Evolutionary conservation across 2,329 filamentous ascomycete species (phyloP).

Genomic region (Ambrosiella xylebori): DNA sequence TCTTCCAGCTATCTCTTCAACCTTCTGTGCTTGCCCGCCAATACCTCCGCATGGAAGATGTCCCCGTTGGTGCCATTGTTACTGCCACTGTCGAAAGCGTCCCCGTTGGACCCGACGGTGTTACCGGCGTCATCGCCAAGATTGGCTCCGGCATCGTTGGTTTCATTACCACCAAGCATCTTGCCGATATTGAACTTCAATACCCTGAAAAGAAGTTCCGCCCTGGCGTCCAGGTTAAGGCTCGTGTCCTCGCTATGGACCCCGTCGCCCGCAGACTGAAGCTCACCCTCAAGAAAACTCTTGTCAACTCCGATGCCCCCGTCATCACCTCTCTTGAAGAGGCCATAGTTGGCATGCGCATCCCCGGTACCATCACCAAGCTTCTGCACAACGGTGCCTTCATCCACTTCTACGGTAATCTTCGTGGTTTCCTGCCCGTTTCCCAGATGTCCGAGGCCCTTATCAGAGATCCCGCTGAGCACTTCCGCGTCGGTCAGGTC

Average conservation of each 20-base stretch:
- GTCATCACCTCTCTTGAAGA: constrained; percentile 64
- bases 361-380: constrained; percentile 74
- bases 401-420: constrained; percentile 75
- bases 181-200: constrained; percentile 73
- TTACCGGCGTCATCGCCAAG: constrained; percentile 66
- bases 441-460: constrained; percentile 97
- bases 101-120: constrained; percentile 57
- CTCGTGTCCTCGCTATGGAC: constrained; percentile 68
- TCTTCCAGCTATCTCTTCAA: constrained; percentile 75
- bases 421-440: constrained; percentile 77
- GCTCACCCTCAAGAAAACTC: constrained; percentile 82
- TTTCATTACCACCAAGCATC: constrained; percentile 73
- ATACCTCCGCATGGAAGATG: constrained; percentile 81
- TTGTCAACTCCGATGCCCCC: constrained; percentile 76
- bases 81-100: constrained; percentile 75
- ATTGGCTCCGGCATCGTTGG: constrained; percentile 75
- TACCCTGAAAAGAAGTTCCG: constrained; percentile 95
- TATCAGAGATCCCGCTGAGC: constrained; percentile 72
- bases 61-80: constrained; percentile 64
- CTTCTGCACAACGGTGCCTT: constrained; percentile 64
- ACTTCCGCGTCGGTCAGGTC: constrained; percentile 82
- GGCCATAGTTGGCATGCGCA: constrained; percentile 56
- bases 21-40: constrained; percentile 67
- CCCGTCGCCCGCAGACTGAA: constrained; percentile 59
- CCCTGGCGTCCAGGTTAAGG: constrained; percentile 69